Base-by-base conservation (phyloP, 2,329 filamentous ascomycete genomes). In the Diplodia corticola region DNA sequence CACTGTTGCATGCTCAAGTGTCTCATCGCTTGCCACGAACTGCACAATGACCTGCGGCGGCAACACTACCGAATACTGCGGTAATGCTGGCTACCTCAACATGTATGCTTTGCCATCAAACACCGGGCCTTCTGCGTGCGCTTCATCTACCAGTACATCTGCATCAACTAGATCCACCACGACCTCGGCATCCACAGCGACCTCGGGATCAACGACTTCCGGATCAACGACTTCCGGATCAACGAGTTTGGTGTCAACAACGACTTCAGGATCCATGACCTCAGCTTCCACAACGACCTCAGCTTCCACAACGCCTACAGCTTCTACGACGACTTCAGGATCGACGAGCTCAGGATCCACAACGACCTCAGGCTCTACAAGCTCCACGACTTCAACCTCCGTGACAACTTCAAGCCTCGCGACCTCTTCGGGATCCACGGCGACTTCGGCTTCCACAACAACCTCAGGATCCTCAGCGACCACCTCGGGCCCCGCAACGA, bases 21-120 rank as follows among this genome's bases (percentile, higher is more conserved):
- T 48, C 1, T 55, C 69, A 6, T 67, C 69, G 1, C 10, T 63
- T 13, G 51, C 67, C 13, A 57, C 63, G n/a, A 69, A 73, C 13
- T 77, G 75, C 67, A 69, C 64, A n/a, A 73, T 72, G 70, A 53
- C 67, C 3, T 77, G 74, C 51, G 63, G 68, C 5, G 72, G 70
- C 26, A 72, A 74, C 67, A 40, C 48, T 4, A 68, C 67, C 15
- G 69, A 76, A 67, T 70, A 69, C 49, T 77, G 75, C 49, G 75
- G 75, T 54, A 73, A 67, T 20, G 67, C 69, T 10, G 73, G 71
- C 48, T 66, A 70, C 20, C 67, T 75, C n/a, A 71, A 69, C 4
- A 60, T 75, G 5, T 76, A 76, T 59, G 54, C 69, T 7, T 65
- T 70, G 17, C 50, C 61, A 6, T 65, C 63, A 40, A 44, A 20